phyloP scores from a whole-genome alignment of 2,329 filamentous ascomycete genomes.

The Podosphaera xanthii region DNA sequence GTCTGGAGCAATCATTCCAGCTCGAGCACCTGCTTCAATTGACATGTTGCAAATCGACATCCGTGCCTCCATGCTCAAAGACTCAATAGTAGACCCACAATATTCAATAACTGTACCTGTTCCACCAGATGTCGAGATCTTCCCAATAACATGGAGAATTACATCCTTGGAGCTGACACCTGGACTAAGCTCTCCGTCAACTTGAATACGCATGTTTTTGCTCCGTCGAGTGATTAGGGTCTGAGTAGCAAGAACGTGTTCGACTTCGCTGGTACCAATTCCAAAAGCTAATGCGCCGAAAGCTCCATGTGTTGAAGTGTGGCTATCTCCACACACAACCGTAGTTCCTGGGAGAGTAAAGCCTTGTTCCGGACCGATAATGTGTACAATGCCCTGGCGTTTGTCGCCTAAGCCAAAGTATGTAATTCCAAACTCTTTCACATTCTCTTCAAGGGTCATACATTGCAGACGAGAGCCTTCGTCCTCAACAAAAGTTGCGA shows the following conservation, averaged over 20 bases:
- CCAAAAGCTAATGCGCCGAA: conserved; percentile 89
- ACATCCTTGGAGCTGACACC: conserved; percentile 95
- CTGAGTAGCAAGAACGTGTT: conserved; percentile 93
- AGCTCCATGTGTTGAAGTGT: conserved; percentile 93
- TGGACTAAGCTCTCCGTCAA: conserved; percentile 70
- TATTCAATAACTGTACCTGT: conserved; percentile 93
- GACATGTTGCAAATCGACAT: conserved; percentile 99
- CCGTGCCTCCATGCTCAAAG: conserved; percentile 80
- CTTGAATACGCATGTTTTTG: conserved; percentile 97
- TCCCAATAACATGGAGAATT: conserved; percentile 75
- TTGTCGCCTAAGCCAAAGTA: conserved; percentile 95
- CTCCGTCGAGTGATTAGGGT: conserved; percentile 83
- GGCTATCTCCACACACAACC: conserved; percentile 90
- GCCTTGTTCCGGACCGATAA: conserved; percentile 94
- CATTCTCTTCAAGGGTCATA: conserved; percentile 88
- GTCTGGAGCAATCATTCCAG: conserved; percentile 92
- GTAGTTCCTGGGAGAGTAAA: conserved; percentile 96
- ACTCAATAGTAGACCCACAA: conserved; percentile 79
- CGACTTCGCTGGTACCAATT: conserved; percentile 94
- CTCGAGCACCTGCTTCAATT: conserved; percentile 84
- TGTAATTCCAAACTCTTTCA: conserved; percentile 86
- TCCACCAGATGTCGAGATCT: conserved; percentile 86
- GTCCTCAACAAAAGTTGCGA: conserved; percentile 83
- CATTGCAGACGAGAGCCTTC: conserved; percentile 85
- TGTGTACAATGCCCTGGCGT: conserved; percentile 93